Evolutionary conservation across 1,284 basidiomycete species (phyloP), one percentile per base, ranked within the genome.

Genomic region (Schizophyllum commune): DNA sequence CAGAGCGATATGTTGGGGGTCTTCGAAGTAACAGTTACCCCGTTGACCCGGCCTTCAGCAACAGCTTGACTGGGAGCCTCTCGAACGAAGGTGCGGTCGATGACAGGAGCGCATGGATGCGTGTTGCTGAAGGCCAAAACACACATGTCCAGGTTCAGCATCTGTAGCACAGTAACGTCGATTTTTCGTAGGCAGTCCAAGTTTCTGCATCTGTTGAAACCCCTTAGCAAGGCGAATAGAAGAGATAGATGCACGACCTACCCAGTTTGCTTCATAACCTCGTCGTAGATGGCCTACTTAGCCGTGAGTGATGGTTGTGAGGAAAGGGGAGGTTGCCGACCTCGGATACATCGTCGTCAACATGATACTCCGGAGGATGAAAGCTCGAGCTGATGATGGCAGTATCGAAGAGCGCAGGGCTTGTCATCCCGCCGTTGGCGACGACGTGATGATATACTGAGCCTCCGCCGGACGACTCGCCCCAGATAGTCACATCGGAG

Each of bases 11-110:
- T 3, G 9, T 9, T 4, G 39, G 17, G 3, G 39, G 27, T 27
- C 27, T 3, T 27, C 5, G 9, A 47, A 13, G 17, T 20, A 55
- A 9, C 1, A 65, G 72, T 11, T 64, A 80, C 79, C 13, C 77
- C 78, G 51, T 81, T 80, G 11, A 77, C 66, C 55, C 68, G 71
- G 15, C 71, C 67, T 56, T 72, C 61, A 3, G 63, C 61, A 0
- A 83, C 66, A 0, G 78, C 70, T 53, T 74, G 60, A 0, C 72
- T 75, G 0, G 79, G 77, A 1, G 75, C 67, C 61, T 79, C 74
- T 3, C 72, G 70, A 54, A 81, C 81, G 60, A 82, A 74, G 0
- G 67, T 66, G 0, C 74, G 80, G 62, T 83, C 81, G 13, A 60
- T 34, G 20, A 60, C 59, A 19, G 59, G 59, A 11, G 51, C 32